Evolutionary conservation across 2,329 filamentous ascomycete genomes (phyloP).

Genomic region (Fusarium virguliforme): DNA sequence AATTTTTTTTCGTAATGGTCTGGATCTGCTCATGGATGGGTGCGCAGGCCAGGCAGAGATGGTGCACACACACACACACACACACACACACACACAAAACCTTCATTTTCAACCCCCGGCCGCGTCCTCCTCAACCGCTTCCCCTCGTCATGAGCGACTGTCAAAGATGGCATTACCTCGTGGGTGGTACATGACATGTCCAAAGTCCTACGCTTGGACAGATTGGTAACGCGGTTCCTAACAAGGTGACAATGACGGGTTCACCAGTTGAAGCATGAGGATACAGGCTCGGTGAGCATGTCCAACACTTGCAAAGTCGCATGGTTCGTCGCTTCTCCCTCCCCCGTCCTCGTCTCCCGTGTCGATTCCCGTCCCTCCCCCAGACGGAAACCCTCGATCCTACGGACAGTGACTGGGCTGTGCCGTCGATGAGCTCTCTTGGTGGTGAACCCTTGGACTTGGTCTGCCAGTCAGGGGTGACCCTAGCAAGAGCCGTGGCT

Average conservation of each 20-base stretch:
- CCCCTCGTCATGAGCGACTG: constrained; percentile 12
- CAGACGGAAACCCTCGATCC: constrained; percentile 15
- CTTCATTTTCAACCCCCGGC: constrained; percentile 42
- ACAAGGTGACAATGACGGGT: constrained; percentile 7
- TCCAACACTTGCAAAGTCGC: constrained; percentile 13
- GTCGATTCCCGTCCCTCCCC: constrained; percentile 39
- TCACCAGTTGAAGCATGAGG: neutral
- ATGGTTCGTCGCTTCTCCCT: constrained; percentile 26
- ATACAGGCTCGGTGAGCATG: neutral
- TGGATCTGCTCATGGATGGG: constrained; percentile 20
- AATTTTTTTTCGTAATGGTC: constrained; percentile 3
- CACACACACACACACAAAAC: no score
- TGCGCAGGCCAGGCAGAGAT: constrained; percentile 18
- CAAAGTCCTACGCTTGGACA: constrained; percentile 37
- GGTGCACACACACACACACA: constrained; percentile 4
- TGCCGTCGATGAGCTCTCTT: neutral
- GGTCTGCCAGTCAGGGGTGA: constrained; percentile 16
- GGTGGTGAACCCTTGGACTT: constrained; percentile 22
- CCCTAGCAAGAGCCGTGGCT: constrained; percentile 35
- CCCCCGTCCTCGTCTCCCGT: constrained; percentile 26
- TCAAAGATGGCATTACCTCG: constrained; percentile 6
- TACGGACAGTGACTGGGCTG: constrained; percentile 21
- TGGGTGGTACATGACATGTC: constrained; percentile 8
- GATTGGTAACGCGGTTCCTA: constrained; percentile 10
- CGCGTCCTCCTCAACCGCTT: constrained; percentile 40